phyloP scores from a whole-genome alignment of 768 basidiomycete species.

The Pleurotus tuber-regium region DNA sequence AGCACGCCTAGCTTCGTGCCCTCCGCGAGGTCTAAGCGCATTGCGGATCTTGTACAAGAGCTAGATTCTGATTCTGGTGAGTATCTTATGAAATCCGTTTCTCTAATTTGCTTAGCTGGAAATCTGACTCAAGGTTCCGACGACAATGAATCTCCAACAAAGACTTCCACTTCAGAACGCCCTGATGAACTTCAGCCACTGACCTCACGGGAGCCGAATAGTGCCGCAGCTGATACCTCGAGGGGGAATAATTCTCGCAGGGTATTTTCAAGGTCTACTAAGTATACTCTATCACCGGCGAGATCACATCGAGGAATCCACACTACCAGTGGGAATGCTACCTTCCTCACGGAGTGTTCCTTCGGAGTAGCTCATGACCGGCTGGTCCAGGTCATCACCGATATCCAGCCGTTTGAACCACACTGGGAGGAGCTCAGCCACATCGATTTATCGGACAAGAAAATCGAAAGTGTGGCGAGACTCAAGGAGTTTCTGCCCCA shows the following conservation, averaged over 20 bases:
- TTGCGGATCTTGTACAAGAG: constrained; percentile 75
- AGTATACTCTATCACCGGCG: constrained; percentile 33
- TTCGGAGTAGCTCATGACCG: constrained; percentile 93
- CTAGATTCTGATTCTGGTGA: constrained; percentile 65
- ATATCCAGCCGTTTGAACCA: constrained; percentile 92
- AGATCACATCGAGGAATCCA: constrained; percentile 27
- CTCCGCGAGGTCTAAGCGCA: constrained; percentile 75
- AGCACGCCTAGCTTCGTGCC: constrained; percentile 37
- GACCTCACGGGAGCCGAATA: constrained; percentile 38
- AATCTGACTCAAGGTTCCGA: constrained; percentile 29
- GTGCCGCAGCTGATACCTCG: constrained; percentile 18
- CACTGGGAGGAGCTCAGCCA: constrained; percentile 81
- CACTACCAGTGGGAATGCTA: constrained; percentile 37
- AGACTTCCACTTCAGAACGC: constrained; percentile 42
- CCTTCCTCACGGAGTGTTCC: constrained; percentile 92
- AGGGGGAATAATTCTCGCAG: constrained; percentile 32
- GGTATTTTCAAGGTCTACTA: constrained; percentile 39
- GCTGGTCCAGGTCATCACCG: constrained; percentile 89
- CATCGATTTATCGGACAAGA: constrained; percentile 74
- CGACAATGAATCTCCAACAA: constrained; percentile 55
- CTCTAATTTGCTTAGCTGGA: constrained; percentile 8
- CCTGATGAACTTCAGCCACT: constrained; percentile 49
- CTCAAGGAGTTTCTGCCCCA: constrained; percentile 87
- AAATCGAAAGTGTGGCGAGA: constrained; percentile 77
- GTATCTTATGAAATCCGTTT: constrained; percentile 19